Percentiles rank a stretch among this genome's conserved stretches.
Conservation (phyloP, 164 flowering plant genomes). For the Liquidambar formosana region DNA sequence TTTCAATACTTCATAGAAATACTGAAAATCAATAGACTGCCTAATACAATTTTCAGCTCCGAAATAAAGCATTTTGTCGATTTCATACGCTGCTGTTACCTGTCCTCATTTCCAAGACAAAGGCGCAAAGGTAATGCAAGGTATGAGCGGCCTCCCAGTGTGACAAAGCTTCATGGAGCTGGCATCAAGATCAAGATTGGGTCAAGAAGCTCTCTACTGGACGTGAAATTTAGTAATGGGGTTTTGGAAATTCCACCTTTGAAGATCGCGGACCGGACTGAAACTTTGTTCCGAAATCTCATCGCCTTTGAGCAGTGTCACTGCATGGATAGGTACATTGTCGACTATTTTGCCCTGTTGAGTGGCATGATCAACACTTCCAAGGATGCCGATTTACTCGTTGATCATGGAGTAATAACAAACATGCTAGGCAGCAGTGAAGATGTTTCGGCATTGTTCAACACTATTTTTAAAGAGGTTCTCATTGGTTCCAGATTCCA, state of each 20-base stretch:
- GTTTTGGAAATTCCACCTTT: conserved; percentile 18
- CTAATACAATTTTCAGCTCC: too few species aligned
- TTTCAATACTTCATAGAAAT: background rate
- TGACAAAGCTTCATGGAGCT: conserved; percentile 15
- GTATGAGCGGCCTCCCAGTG: background rate
- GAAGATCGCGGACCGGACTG: background rate
- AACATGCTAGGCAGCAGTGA: background rate
- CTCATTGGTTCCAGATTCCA: background rate
- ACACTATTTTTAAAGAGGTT: conserved; percentile 2
- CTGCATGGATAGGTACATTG: background rate
- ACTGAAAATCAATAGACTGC: background rate
- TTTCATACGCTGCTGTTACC: background rate
- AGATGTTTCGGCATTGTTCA: conserved; percentile 3
- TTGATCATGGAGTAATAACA: conserved; percentile 5
- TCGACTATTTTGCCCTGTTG: conserved; percentile 13
- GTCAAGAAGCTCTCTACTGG: conserved; percentile 1
- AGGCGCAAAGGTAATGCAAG: background rate
- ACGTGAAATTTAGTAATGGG: conserved; percentile 14
- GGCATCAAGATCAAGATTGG: conserved; percentile 17
- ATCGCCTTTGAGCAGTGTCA: conserved; percentile 18
- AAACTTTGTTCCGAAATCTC: conserved; percentile 14
- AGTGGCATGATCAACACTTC: conserved; percentile 13
- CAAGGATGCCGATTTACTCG: conserved; percentile 17
- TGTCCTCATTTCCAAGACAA: background rate
- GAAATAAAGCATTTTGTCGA: too few species aligned